A percentile compares a stretch with the other conserved stretches of the same genome.
phyloP scores from a whole-genome alignment of 2,329 filamentous ascomycete genomes.

The Colletotrichum zoysiae region DNA sequence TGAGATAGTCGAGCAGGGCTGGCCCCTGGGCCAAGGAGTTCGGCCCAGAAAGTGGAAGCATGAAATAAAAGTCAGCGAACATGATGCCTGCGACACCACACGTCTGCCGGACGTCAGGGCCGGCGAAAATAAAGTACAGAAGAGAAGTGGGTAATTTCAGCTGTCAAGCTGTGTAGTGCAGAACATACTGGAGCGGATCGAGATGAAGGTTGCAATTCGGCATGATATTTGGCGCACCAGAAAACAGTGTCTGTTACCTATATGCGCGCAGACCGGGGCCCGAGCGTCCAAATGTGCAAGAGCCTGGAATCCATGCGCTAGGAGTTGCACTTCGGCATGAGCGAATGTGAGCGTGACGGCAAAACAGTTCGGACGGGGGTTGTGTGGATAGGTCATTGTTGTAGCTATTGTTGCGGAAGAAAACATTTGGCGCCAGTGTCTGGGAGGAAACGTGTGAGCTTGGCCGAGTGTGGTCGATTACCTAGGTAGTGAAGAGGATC shows the following conservation, averaged over 20 bases:
- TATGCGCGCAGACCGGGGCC: not conserved
- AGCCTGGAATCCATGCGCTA: not conserved
- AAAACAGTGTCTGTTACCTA: not conserved
- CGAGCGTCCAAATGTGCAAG: not conserved
- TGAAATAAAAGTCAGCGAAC: not conserved
- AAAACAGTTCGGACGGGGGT: not conserved
- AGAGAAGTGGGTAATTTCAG: not conserved
- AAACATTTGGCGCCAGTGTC: not conserved
- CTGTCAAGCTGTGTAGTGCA: not conserved
- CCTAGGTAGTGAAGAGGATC: too few relatives aligned
- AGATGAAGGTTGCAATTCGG: not conserved
- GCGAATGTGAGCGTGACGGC: not conserved
- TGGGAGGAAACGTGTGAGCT: too few relatives aligned
- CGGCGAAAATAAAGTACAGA: not conserved
- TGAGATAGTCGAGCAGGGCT: too few relatives aligned
- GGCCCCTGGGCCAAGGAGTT: not conserved
- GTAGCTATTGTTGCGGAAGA: not conserved
- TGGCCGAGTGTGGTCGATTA: too few relatives aligned
- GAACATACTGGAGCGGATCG: not conserved
- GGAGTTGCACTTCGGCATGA: not conserved
- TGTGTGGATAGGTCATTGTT: not conserved
- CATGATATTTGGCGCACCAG: conserved; percentile 21
- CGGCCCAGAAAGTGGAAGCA: not conserved
- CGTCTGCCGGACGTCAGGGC: not conserved
- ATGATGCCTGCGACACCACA: not conserved